These are phyloP conservation scores for Boletus patriciae DNA, from an alignment of 768 basidiomycete genomes.

Conservation along the genomic window DNA sequence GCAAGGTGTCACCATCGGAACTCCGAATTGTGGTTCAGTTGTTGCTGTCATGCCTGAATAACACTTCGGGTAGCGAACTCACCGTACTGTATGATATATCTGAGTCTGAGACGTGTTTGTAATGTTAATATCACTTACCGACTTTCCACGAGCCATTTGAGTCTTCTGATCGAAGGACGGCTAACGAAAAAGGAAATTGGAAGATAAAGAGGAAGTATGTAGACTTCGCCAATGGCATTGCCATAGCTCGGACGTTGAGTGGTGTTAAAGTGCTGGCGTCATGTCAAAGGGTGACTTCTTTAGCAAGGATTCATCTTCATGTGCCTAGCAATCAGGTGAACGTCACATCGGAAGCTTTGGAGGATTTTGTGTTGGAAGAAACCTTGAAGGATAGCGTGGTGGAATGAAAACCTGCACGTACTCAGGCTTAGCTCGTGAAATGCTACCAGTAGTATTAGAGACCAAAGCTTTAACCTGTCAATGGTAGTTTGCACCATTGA, in stretches of 20 bases:
- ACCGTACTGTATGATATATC: background rate
- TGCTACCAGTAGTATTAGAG: too few species aligned
- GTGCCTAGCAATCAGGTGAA: background rate
- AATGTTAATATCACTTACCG: background rate
- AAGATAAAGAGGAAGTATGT: background rate
- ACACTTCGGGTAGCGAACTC: background rate
- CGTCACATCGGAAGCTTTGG: background rate
- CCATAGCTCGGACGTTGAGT: background rate
- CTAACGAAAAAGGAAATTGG: background rate
- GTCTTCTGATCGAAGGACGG: background rate
- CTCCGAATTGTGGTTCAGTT: background rate
- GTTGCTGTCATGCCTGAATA: background rate
- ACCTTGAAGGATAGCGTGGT: background rate
- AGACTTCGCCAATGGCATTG: background rate
- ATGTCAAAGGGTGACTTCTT: background rate
- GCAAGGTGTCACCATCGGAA: background rate
- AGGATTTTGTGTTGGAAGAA: background rate
- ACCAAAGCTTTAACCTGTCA: too few species aligned
- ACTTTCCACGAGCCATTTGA: background rate
- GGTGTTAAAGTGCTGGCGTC: background rate
- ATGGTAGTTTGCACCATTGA: too few species aligned
- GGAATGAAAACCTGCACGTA: background rate
- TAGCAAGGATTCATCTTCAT: background rate
- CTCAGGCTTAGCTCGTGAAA: too few species aligned
- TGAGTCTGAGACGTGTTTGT: too few species aligned